Percentiles rank a stretch among this genome's conserved stretches.
Evolutionary conservation across 805 yeast species (phyloP).

Genomic region (Ogataea philodendri): DNA sequence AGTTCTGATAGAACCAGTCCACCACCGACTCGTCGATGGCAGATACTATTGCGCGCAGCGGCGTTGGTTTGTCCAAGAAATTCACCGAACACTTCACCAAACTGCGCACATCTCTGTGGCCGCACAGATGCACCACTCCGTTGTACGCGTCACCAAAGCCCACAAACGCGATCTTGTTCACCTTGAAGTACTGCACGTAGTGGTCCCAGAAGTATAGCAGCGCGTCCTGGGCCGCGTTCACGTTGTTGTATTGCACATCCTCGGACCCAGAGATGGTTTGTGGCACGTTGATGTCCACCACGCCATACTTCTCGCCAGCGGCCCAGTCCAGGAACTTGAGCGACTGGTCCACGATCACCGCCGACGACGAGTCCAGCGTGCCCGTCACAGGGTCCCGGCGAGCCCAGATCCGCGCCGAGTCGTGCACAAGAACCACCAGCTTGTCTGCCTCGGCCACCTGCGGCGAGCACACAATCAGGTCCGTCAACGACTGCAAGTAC

Average conservation of each 20-base stretch:
- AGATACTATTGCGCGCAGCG: constrained; percentile 78
- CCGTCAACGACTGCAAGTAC: constrained; percentile 52
- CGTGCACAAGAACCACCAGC: constrained; percentile 74
- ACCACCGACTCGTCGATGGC: constrained; percentile 84
- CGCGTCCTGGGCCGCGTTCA: constrained; percentile 72
- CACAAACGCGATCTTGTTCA: constrained; percentile 69
- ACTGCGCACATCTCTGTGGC: constrained; percentile 71
- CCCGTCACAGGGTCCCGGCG: constrained; percentile 79
- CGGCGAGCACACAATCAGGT: constrained; percentile 69
- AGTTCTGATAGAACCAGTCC: constrained; percentile 88
- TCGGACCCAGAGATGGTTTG: constrained; percentile 45
- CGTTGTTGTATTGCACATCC: constrained; percentile 56
- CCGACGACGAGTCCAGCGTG: constrained; percentile 64
- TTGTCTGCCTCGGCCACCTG: constrained; percentile 62
- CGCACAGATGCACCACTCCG: constrained; percentile 81
- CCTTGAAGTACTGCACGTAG: constrained; percentile 71
- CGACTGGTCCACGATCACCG: constrained; percentile 76
- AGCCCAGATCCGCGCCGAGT: constrained; percentile 92
- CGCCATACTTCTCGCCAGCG: constrained; percentile 56
- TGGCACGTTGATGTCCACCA: constrained; percentile 82
- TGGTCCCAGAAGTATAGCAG: constrained; percentile 87
- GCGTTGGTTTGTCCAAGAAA: constrained; percentile 62
- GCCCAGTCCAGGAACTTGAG: constrained; percentile 71
- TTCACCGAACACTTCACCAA: constrained; percentile 67
- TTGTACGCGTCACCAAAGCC: constrained; percentile 91